Evolutionary conservation across 805 yeast genomes (phyloP), one percentile per base, ranked within the genome.

Genomic region (Candida maesae): DNA sequence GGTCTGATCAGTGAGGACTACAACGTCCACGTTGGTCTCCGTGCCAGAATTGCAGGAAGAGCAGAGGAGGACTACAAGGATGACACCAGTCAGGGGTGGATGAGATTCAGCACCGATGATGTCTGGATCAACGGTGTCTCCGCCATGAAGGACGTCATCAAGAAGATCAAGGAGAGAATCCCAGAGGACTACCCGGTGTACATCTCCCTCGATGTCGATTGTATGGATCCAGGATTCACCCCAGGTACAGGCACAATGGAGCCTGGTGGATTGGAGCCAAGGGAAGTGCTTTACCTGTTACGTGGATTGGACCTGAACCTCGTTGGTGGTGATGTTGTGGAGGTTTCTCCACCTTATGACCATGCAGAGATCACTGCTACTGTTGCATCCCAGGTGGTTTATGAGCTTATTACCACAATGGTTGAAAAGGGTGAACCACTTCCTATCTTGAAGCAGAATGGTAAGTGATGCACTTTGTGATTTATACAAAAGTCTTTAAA

Each of bases 221-320:
- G 79, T 2, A 65, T 83, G 45, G 91, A 83, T 53, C 88, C 88
- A 0, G 76, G 83, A 3, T 64, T 68, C 32, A 86, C 86, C 3
- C 84, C 89, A 8, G 89, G 84, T 1, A 82, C 90, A 0, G 91
- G 91, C 6, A 83, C 91, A 4, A 73, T 80, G 49, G 91, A 83
- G 55, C 75, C 73, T 2, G 91, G 88, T 12, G 91, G 91, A 5
- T 73, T 81, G 68, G 70, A 78, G 10, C 66, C 81, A 0, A 66
- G 90, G 29, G 90, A 83, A 55, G 63, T 82, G 24, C 68, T 80
- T 45, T 61, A 70, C 3, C 60, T 82, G n/a, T 51, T 83, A 26
- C 79, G 84, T 37, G 78, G 76, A 0, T 60, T 84, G 18, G 78
- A 77, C 1, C 60, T 82, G 37, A 70, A 78, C 40, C 46, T 83